These are phyloP conservation scores for Chamaecrista fasciculata DNA, from an alignment of 306 rosid species.

Conservation along the genomic window DNA sequence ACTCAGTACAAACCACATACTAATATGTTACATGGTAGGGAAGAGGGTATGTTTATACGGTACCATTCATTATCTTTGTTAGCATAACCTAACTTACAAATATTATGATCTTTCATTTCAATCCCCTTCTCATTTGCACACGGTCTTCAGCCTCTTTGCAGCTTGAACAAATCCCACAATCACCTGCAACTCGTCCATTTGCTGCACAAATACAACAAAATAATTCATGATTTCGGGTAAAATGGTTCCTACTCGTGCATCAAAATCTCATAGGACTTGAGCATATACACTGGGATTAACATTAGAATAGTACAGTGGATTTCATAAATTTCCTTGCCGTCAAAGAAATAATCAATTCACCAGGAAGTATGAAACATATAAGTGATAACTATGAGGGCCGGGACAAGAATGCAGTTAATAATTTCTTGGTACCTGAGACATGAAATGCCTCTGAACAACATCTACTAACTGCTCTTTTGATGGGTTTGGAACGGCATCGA, in stretches of 20 bases:
- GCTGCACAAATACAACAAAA: constrained; percentile 44
- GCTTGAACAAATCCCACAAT: constrained; percentile 90
- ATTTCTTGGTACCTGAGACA: constrained; percentile 69
- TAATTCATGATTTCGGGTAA: neutral
- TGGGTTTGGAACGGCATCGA: constrained; percentile 77
- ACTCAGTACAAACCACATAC: constrained; percentile 34
- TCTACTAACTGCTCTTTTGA: constrained; percentile 85
- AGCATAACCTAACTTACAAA: constrained; percentile 40
- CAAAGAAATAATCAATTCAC: constrained; percentile 1
- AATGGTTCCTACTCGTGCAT: neutral
- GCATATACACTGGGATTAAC: neutral
- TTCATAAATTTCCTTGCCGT: neutral
- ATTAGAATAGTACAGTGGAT: neutral
- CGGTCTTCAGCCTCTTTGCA: constrained; percentile 80
- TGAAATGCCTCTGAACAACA: constrained; percentile 93
- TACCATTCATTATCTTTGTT: constrained; percentile 53
- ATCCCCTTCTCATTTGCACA: constrained; percentile 63
- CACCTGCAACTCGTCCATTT: constrained; percentile 98
- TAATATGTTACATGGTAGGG: constrained; percentile 56
- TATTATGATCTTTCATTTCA: constrained; percentile 4
- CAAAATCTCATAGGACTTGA: neutral
- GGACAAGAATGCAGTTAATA: neutral
- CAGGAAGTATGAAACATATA: neutral
- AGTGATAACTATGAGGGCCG: neutral
- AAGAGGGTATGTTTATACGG: constrained; percentile 43